Evolutionary conservation across 176 grass and related monocot genomes (phyloP).

Genomic region (Typha latifolia): DNA sequence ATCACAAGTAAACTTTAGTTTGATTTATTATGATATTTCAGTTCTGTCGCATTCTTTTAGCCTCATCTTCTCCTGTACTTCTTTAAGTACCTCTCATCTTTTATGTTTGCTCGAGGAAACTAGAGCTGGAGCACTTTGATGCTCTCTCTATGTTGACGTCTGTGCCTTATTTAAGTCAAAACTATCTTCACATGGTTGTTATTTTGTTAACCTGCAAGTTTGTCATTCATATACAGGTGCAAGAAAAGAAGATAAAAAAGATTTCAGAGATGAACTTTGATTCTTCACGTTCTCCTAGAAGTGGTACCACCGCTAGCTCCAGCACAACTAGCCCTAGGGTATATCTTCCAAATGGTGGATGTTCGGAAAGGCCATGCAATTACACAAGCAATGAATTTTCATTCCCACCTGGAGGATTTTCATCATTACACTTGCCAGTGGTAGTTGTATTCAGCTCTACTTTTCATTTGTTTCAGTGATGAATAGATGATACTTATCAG

Average conservation of each 20-base stretch:
- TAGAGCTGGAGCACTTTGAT: too few species aligned
- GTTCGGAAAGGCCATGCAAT: slow-evolving; percentile 11
- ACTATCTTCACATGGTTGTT: background rate
- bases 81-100: too few species aligned
- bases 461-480: too few species aligned
- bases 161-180: background rate
- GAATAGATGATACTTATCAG: background rate
- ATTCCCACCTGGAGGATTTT: slow-evolving; percentile 28
- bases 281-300: slow-evolving; percentile 41
- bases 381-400: slow-evolving; percentile 7
- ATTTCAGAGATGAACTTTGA: slow-evolving; percentile 72
- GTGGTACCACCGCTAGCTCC: slow-evolving; percentile 38
- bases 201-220: background rate
- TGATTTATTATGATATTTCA: too few species aligned
- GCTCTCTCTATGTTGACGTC: too few species aligned
- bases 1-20: too few species aligned
- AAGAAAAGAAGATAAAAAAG: slow-evolving; percentile 98
- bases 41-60: too few species aligned
- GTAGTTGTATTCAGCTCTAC: slow-evolving; percentile 58
- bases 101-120: too few species aligned
- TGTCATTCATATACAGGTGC: slow-evolving; percentile 42
- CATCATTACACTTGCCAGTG: slow-evolving; percentile 64
- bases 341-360: slow-evolving; percentile 47
- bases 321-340: slow-evolving; percentile 11
- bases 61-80: too few species aligned